Evolutionary conservation across 2,329 filamentous ascomycete species (phyloP), one percentile per base, ranked within the genome.

Genomic region (Colletotrichum acutatum): DNA sequence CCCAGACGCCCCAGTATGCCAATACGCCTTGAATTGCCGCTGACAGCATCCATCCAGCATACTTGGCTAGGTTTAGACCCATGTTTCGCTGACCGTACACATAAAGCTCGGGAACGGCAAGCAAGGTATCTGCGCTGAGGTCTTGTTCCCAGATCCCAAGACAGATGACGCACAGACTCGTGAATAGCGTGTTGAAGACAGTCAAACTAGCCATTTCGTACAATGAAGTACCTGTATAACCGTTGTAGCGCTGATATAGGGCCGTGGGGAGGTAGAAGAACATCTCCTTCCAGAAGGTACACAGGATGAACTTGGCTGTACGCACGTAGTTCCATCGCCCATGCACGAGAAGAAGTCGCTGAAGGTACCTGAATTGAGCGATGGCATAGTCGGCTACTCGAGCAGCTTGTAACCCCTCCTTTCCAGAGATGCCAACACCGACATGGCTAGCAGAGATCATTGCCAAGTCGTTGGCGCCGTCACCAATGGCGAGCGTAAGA

Each of bases 131-230:
- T 0, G 95, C 93, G 4, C 89, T 86, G 3, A 98, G 87, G 79
- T 98, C 96, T 80, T 98, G 95, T 79, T 98, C 95, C 83, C 97
- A 97, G 22, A 98, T 92, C 12, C 95, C 96, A 75, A 97, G 89
- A 78, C 97, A 93, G 75, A 98, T 97, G 28, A 97, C 94, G 54
- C 93, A 92, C 2, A 98, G 86, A 71, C 94, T 97, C 0, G 96
- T 98, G 82, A 98, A 98, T 14, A 98, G 89, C 1, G 95, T 97
- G 80, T 98, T 98, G 85, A 98, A 96, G 80, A 97, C 95, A 59
- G 93, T 97, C 79, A 98, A 83, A 75, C 92, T 94, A 84, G 93
- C 96, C 1, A 90, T 90, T 81, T 98, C 95, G 84, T 97, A 98
- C 24, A 98, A 86, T 66, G 93, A 97, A 0, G 95, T 98, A 0